A percentile compares a stretch with the other conserved stretches of the same genome.
phyloP scores from a whole-genome alignment of 1,139 yeast genomes.

The Saccharomycopsis hybrid region DNA sequence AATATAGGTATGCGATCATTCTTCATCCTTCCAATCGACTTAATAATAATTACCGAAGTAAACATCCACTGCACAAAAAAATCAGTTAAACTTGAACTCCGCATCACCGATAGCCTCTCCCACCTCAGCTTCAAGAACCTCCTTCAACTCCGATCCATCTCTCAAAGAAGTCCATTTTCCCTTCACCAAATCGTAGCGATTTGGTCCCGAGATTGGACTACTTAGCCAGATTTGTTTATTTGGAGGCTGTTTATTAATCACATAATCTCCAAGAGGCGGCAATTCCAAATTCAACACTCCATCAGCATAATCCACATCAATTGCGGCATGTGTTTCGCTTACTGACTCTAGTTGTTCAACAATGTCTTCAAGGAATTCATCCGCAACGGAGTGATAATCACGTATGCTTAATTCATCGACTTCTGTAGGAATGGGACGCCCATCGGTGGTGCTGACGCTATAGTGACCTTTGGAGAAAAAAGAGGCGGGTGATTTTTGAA shows the following conservation, averaged over 20 bases:
- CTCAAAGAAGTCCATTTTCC: conserved; percentile 60
- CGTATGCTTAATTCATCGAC: conserved; percentile 40
- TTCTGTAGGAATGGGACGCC: conserved; percentile 44
- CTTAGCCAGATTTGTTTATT: conserved; percentile 91
- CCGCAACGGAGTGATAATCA: conserved; percentile 54
- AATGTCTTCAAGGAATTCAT: conserved; percentile 56
- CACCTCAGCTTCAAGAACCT: conserved; percentile 44
- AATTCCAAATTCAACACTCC: conserved; percentile 73
- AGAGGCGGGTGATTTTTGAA: too few relatives aligned
- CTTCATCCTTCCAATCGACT: too few relatives aligned
- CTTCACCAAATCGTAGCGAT: conserved; percentile 52
- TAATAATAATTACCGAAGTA: too few relatives aligned
- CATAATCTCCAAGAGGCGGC: conserved; percentile 72
- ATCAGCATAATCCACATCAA: conserved; percentile 75
- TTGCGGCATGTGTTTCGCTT: conserved; percentile 48
- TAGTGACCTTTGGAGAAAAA: too few relatives aligned
- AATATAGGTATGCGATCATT: too few relatives aligned
- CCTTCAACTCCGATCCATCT: conserved; percentile 44
- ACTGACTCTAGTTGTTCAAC: conserved; percentile 59
- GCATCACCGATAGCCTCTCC: conserved; percentile 30
- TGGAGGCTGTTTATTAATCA: conserved; percentile 90
- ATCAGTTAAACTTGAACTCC: too few relatives aligned
- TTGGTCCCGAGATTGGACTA: conserved; percentile 91
- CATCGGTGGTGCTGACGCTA: conserved; percentile 42
- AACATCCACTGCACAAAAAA: too few relatives aligned